phyloP scores from a whole-genome alignment of 2,329 filamentous ascomycete genomes.

The Neopestalotiopsis sp. region DNA sequence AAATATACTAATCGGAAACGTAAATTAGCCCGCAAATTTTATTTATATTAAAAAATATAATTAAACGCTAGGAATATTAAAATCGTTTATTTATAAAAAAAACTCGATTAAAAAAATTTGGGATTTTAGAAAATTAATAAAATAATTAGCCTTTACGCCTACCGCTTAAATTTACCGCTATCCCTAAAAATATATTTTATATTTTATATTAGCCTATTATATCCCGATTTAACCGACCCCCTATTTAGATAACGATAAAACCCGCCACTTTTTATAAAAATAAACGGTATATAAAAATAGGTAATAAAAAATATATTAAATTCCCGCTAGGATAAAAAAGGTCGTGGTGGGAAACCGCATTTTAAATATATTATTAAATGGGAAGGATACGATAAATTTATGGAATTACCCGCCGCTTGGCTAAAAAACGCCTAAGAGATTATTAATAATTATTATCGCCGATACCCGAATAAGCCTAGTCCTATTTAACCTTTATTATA shows the following conservation, averaged over 20 bases:
- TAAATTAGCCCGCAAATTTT: too few species aligned
- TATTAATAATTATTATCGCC: neutral
- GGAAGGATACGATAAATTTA: neutral
- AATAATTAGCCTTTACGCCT: neutral
- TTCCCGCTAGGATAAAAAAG: too few species aligned
- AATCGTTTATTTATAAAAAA: neutral
- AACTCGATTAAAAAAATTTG: neutral
- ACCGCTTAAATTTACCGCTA: neutral
- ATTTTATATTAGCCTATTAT: too few species aligned
- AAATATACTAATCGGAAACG: too few species aligned
- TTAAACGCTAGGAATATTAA: too few species aligned
- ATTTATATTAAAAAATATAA: too few species aligned
- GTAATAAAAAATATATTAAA: neutral
- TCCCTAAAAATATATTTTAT: neutral
- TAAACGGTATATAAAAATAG: neutral
- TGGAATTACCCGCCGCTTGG: rapidly evolving
- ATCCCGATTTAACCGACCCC: too few species aligned
- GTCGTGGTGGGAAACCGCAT: too few species aligned
- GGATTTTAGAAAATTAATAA: neutral
- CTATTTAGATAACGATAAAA: neutral
- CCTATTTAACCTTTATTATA: neutral
- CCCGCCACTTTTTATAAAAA: neutral
- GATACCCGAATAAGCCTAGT: neutral
- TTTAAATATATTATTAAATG: too few species aligned
- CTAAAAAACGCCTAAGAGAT: neutral